Evolutionary conservation across 306 rosid species (phyloP).

Genomic region (Pyrus pyrifolia): DNA sequence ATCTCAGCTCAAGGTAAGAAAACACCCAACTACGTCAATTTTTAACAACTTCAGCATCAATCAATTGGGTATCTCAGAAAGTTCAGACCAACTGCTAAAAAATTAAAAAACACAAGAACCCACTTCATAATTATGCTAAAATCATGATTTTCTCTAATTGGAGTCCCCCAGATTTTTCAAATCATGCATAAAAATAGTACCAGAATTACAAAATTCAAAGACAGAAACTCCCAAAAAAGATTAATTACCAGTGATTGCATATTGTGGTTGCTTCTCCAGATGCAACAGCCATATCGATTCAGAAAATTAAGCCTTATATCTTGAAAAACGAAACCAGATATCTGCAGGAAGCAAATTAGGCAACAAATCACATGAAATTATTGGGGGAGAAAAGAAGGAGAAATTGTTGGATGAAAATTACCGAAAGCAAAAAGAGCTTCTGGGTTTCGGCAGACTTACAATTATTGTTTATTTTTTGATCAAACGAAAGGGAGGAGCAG

Average conservation of each 20-base stretch:
- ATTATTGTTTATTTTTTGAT: neutral
- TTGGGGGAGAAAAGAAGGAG: neutral
- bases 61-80: neutral
- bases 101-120: neutral
- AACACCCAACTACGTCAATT: neutral
- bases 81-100: neutral
- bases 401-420: neutral
- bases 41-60: neutral
- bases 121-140: neutral
- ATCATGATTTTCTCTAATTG: neutral
- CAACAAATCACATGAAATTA: neutral
- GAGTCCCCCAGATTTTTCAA: neutral
- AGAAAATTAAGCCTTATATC: neutral
- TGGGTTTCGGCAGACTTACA: neutral
- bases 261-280: constrained; percentile 45
- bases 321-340: neutral
- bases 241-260: constrained; percentile 76
- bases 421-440: neutral
- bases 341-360: constrained; percentile 1
- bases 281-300: constrained; percentile 50
- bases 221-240: neutral
- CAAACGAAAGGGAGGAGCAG: neutral
- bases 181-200: neutral
- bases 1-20: neutral
- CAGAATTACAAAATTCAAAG: neutral